phyloP scores from a whole-genome alignment of 352 stramenopile species.

The Pythium vanterpoolii region DNA sequence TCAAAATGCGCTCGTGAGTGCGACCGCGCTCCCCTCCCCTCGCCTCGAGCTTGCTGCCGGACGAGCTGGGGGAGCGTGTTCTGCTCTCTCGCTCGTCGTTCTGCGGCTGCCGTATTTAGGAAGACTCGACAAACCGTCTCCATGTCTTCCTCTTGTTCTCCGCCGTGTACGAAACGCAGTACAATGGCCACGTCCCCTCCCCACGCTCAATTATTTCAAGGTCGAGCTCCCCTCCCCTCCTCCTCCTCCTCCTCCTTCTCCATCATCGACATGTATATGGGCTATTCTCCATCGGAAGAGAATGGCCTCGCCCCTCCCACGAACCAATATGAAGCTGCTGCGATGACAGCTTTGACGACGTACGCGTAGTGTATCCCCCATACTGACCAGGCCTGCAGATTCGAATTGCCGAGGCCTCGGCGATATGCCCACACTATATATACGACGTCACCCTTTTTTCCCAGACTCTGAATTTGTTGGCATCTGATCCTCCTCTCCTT shows the following conservation, averaged over 20 bases:
- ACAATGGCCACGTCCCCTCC: neutral
- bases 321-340: neutral
- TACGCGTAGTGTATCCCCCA: slow-evolving; percentile 1
- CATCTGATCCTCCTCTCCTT: neutral
- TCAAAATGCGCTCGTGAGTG: neutral
- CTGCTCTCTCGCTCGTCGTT: neutral
- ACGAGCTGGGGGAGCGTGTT: neutral
- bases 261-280: neutral
- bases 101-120: neutral
- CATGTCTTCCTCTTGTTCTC: neutral
- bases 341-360: neutral
- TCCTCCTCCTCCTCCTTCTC: neutral
- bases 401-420: slow-evolving; percentile 16
- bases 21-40: neutral
- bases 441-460: slow-evolving; percentile 6
- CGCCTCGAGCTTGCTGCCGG: neutral
- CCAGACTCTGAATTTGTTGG: neutral
- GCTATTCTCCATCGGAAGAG: slow-evolving; percentile 22
- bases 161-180: slow-evolving; percentile 3
- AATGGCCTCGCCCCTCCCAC: slow-evolving; percentile 4
- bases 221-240: neutral
- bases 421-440: slow-evolving; percentile 13
- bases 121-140: neutral
- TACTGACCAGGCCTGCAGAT: slow-evolving; percentile 18
- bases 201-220: neutral